A percentile compares a stretch with the other conserved stretches of the same genome.
phyloP scores from a whole-genome alignment of 2,329 filamentous ascomycete species.

The Bisporella sp. region DNA sequence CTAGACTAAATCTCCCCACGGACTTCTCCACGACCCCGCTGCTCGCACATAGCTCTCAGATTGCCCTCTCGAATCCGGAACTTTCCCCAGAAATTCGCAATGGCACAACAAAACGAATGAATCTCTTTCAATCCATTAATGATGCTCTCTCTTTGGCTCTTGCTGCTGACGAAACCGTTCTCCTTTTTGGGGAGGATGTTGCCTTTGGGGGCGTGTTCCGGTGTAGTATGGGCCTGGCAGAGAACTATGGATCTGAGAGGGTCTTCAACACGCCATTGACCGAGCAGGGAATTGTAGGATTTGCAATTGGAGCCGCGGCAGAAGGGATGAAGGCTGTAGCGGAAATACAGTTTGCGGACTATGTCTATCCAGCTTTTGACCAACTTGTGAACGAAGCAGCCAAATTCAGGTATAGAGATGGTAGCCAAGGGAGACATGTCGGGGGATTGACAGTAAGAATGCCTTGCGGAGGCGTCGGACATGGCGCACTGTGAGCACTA shows the following conservation, averaged over 20 bases:
- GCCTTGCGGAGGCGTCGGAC: slow-evolving; percentile 66
- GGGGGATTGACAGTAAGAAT: slow-evolving; percentile 65
- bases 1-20: slow-evolving; percentile 73
- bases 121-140: slow-evolving; percentile 92
- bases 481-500: slow-evolving; percentile 53
- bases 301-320: slow-evolving; percentile 82
- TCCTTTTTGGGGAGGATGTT: slow-evolving; percentile 95
- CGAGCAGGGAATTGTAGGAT: slow-evolving; percentile 91
- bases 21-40: slow-evolving; percentile 81
- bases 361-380: slow-evolving; percentile 71
- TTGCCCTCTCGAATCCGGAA: slow-evolving; percentile 64
- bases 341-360: slow-evolving; percentile 78
- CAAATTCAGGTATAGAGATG: slow-evolving; percentile 63
- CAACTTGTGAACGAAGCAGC: slow-evolving; percentile 73
- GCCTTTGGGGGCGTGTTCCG: slow-evolving; percentile 96
- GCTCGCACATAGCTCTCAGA: slow-evolving; percentile 70
- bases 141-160: slow-evolving; percentile 79
- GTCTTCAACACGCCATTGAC: slow-evolving; percentile 96
- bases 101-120: slow-evolving; percentile 76
- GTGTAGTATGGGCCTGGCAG: slow-evolving; percentile 84
- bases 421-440: slow-evolving; percentile 45
- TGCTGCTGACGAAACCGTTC: slow-evolving; percentile 73
- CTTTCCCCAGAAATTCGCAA: slow-evolving; percentile 59
- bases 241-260: slow-evolving; percentile 77
- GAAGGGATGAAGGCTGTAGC: slow-evolving; percentile 90